Base-by-base conservation (phyloP, 1,284 basidiomycete genomes). In the Microbotryum violaceum region DNA sequence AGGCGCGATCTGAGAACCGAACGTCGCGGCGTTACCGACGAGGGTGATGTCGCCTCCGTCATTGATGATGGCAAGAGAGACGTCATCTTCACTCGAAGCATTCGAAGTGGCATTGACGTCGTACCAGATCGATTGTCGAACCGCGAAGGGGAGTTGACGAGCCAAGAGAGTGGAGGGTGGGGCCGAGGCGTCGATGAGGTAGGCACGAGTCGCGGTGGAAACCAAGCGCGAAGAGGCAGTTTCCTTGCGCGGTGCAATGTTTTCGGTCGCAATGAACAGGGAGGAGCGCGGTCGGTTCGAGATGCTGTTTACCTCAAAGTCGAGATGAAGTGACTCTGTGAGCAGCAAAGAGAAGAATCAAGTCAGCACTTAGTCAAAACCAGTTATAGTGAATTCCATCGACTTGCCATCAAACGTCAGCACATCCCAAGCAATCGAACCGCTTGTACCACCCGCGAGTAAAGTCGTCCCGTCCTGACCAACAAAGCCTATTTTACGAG, bases 361-460 rank as follows among this genome's bases (percentile, higher is more conserved):
- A 69, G 9, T 57, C 14, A 31, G 31, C 46, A 23, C n/a, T 54
- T 52, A 49, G 18, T 59, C 14, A 49, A 45, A 46, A 14, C 31
- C 9, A 31, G 14, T 20, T 12, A n/a, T 25, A 33, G n/a, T 27
- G 9, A 50, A 10, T 16, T 16, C 20, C 10, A 25, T 50, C 47
- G 58, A 75, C 82, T 71, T 73, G 89, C 89, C 83, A 71, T 81
- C 80, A 63, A 84, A 85, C 33, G 79, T 78, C 55, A 94, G 74
- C 44, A 94, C 74, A 75, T 96, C 89, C 91, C 91, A 96, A 49
- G 90, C 75, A 29, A 84, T 78, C 6, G 91, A 70, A 45, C 85
- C 82, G 48, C 77, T 74, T 4, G 73, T 71, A 16, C 82, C 82
- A 1, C 78, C 77, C 33, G 83, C 78, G 16, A 81, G 82, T 31